Base-by-base conservation (phyloP, 805 yeast genomes). In the Ogataea parapolymorpha region DNA sequence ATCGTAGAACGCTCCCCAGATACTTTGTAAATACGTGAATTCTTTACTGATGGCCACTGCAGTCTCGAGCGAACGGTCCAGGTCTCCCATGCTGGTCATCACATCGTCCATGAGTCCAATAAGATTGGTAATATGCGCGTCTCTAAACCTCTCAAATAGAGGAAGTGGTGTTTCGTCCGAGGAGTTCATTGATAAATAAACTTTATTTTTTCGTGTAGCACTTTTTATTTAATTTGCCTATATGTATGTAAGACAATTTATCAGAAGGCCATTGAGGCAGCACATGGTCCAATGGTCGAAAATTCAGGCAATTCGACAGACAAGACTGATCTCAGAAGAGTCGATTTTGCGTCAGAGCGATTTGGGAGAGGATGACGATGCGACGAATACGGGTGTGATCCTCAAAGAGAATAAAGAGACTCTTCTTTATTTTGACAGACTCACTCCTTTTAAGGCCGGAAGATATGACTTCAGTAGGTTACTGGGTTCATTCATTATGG, bases 331-430 rank as follows among this genome's bases (percentile, higher is more conserved):
- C 10, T 50, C 63, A 6, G 63, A 58, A 37, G 58, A 63, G 14
- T 51, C 62, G 0, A 50, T 61, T n/a, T 38, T 53, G 32, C 51
- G 54, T 32, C 54, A 72, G 44, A 66, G 70, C 39, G 74, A 73
- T 44, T 66, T 72, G 6, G 84, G 82, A 38, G 85, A 79, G 40
- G 71, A 70, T 3, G 74, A 67, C 5, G 73, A 70, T 31, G 80
- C 77, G 2, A 72, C 68, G 11, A 76, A 68, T 27, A 77, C 83
- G 0, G 84, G 83, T 56, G 75, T 78, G 29, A 76, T 77, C 37
- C 67, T 69, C 31, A 75, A 74, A 48, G 63, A 70, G 5, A 67
- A 66, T 28, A 59, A 70, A 48, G 79, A 76, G 54, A 66, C 81
- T 0, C 54, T 81, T 42, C 46, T 81, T 9, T 81, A 75, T 51